Conservation (phyloP, 257 asterid species). For the Haberlea rhodopensis region DNA sequence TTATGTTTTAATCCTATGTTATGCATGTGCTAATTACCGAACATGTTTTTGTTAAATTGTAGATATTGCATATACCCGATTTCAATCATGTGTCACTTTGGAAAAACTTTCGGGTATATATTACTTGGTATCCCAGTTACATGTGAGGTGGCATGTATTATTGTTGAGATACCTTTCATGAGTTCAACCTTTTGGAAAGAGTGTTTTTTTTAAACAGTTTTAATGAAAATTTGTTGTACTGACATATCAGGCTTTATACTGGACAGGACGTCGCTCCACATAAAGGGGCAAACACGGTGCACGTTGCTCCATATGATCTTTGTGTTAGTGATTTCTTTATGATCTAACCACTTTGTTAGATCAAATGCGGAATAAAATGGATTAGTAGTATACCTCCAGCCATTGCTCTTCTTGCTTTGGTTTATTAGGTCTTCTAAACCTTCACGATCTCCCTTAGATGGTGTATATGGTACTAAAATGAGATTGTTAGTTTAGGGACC, state of each 20-base stretch:
- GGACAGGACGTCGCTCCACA: slow-evolving; percentile 79
- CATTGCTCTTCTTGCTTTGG: too few species aligned
- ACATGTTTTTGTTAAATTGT: not conserved
- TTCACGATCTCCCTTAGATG: too few species aligned
- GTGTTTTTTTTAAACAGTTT: too few species aligned
- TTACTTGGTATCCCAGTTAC: not conserved
- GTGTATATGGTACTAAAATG: too few species aligned
- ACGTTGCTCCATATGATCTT: too few species aligned
- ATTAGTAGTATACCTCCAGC: too few species aligned
- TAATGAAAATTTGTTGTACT: slow-evolving; percentile 42
- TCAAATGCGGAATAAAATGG: too few species aligned
- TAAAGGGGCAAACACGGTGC: too few species aligned
- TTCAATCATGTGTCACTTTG: not conserved
- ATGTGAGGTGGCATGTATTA: not conserved
- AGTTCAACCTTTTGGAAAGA: not conserved
- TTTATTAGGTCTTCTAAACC: too few species aligned
- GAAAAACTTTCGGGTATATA: not conserved
- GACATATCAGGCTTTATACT: slow-evolving; percentile 83
- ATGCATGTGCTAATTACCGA: not conserved
- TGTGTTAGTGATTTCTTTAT: too few species aligned
- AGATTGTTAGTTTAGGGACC: too few species aligned
- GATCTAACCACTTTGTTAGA: too few species aligned
- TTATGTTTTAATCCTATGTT: not conserved
- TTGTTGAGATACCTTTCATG: not conserved
- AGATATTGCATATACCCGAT: not conserved